Evolutionary conservation across 768 basidiomycete genomes (phyloP).

Genomic region (Candolleomyces eurysporus): DNA sequence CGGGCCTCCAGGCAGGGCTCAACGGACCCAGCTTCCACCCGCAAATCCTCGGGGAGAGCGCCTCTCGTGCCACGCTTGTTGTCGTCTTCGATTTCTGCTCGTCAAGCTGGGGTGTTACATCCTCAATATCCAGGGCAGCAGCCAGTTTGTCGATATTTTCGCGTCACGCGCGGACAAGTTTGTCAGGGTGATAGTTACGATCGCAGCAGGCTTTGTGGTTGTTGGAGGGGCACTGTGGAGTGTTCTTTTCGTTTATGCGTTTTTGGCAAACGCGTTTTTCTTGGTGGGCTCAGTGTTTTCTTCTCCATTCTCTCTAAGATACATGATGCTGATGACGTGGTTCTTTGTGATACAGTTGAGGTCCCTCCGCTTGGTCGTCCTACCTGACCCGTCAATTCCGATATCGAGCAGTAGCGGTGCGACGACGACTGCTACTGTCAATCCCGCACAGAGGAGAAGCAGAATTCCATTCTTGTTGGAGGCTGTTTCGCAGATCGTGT

Average conservation of each 20-base stretch:
- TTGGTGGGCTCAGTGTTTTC: slow-evolving; percentile 55
- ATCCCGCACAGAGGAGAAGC: slow-evolving; percentile 76
- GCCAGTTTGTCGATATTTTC: slow-evolving; percentile 76
- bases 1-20: slow-evolving; percentile 82
- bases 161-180: slow-evolving; percentile 98
- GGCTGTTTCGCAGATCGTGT: slow-evolving; percentile 77
- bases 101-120: slow-evolving; percentile 93
- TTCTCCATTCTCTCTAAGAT: too few relatives aligned
- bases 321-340: too few relatives aligned
- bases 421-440: slow-evolving; percentile 59
- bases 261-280: slow-evolving; percentile 92
- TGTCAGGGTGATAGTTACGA: slow-evolving; percentile 84
- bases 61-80: slow-evolving; percentile 81
- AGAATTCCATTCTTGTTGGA: slow-evolving; percentile 90
- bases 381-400: slow-evolving; percentile 70
- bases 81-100: slow-evolving; percentile 85
- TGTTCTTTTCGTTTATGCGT: slow-evolving; percentile 78
- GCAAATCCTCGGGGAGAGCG: slow-evolving; percentile 77
- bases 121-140: slow-evolving; percentile 75
- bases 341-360: slow-evolving; percentile 69
- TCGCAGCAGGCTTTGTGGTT: slow-evolving; percentile 69
- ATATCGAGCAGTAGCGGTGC: slow-evolving; percentile 33
- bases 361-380: slow-evolving; percentile 86
- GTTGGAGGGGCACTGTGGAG: slow-evolving; percentile 63
- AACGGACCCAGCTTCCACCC: slow-evolving; percentile 77